Conservation (phyloP, 495 filamentous ascomycete genomes). For the Podospora anserina region DNA sequence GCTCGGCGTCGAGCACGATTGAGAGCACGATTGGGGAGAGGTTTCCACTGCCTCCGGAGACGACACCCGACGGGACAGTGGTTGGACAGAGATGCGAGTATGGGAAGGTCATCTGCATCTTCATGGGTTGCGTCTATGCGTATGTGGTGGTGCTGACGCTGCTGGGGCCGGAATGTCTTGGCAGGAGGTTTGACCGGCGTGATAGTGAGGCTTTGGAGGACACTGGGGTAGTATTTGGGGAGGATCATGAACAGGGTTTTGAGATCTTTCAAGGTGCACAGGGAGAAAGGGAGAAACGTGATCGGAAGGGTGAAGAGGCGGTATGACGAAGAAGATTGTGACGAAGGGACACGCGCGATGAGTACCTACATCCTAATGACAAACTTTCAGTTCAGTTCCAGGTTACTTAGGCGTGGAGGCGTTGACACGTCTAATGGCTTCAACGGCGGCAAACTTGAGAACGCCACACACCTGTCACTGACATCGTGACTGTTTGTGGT, state of each 20-base stretch:
- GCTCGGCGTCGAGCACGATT: conserved; percentile 76
- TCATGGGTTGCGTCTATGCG: conserved; percentile 86
- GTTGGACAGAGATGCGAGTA: conserved; percentile 63
- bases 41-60: conserved; percentile 57
- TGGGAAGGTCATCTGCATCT: conserved; percentile 87
- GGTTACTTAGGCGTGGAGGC: too few relatives aligned
- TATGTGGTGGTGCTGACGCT: conserved; percentile 76
- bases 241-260: background rate
- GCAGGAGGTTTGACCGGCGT: conserved; percentile 54
- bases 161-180: conserved; percentile 70
- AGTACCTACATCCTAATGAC: too few relatives aligned
- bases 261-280: background rate
- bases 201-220: background rate
- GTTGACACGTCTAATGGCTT: too few relatives aligned
- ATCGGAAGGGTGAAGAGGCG: background rate
- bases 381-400: too few relatives aligned
- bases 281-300: background rate
- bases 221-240: background rate
- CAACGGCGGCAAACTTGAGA: too few relatives aligned
- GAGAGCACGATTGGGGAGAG: conserved; percentile 77
- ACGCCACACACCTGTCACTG: too few relatives aligned
- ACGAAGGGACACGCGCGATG: too few relatives aligned
- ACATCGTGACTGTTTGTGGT: too few relatives aligned
- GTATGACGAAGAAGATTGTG: too few relatives aligned
- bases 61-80: conserved; percentile 42